Base-by-base conservation (phyloP, 805 yeast species). In the Starmerella khaoyaiensis region DNA sequence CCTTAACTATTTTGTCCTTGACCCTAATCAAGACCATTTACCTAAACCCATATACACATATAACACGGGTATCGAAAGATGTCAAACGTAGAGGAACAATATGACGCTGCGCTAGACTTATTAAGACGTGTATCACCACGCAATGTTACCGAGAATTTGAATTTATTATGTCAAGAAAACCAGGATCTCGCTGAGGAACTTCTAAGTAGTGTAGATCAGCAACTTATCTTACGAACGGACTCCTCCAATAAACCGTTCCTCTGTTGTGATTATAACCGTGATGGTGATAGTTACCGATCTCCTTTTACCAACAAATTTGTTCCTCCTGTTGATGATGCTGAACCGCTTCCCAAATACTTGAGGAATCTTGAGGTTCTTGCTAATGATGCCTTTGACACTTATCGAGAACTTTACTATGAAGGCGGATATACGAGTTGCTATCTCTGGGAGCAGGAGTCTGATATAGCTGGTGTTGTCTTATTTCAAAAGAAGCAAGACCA, bases 201-300 rank as follows among this genome's bases (percentile, higher is more conserved):
- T 42, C 64, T 87, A 33, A 72, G 93, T 4, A 71, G 90, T 0
- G 84, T 87, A 10, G 98, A 87, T 59, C 76, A 78, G 35, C 97
- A 97, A 19, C 64, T 87, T 49, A 60, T 63, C 27, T 62, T 71
- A 29, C 53, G 62, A 32, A 60, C 61, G 25, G 78, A 84, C 54
- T 48, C 53, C 8, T 59, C 60, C 20, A 80, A 80, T 9, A 79
- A 79, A 58, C 70, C 69, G 41, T 87, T 67, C 55, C 67, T 87
- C 40, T 72, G 86, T 36, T 87, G 97, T 60, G 98, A 87, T 57
- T 87, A 87, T 57, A 87, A 87, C 59, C 69, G 98, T 49, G 98
- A 87, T 54, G 86, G 93, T 6, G 97, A 87, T 59, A 76, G 86
- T 16, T 80, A 70, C 60, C 69, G 97, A 49, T 80, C 94, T 0